These are phyloP conservation scores for Tolypocladium album DNA, from an alignment of 2,329 filamentous ascomycete genomes.

Conservation along the genomic window DNA sequence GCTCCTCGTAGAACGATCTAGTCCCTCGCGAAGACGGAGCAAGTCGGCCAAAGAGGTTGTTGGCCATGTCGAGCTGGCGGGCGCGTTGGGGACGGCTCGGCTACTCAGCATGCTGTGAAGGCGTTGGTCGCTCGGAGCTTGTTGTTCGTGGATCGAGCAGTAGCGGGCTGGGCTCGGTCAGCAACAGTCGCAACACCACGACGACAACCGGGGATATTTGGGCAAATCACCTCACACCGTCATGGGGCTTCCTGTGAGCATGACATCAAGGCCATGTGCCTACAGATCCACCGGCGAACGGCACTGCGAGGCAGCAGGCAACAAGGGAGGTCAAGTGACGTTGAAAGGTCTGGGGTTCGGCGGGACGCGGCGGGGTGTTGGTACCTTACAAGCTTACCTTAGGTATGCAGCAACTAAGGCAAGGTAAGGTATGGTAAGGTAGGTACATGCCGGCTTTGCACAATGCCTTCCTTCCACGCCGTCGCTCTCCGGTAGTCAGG, in stretches of 20 bases:
- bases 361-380: not conserved
- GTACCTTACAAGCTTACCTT: too few relatives aligned
- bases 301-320: not conserved
- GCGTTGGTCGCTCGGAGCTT: not conserved
- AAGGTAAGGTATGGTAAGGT: too few relatives aligned
- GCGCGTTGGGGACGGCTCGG: not conserved
- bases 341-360: not conserved
- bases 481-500: not conserved
- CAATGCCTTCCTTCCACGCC: not conserved
- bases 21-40: conserved; percentile 13
- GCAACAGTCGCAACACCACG: not conserved
- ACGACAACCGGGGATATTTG: not conserved
- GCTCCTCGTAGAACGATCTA: conserved; percentile 39
- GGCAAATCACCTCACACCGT: not conserved
- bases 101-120: not conserved
- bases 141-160: not conserved
- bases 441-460: not conserved
- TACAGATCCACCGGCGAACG: not conserved
- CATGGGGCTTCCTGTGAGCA: not conserved
- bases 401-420: too few relatives aligned
- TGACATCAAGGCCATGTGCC: not conserved
- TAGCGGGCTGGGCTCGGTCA: not conserved
- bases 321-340: not conserved
- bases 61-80: conserved; percentile 25
- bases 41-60: conserved; percentile 36